A percentile compares a stretch with the other conserved stretches of the same genome.
phyloP scores from a whole-genome alignment of 495 filamentous ascomycete genomes.

The Neurospora sp. region DNA sequence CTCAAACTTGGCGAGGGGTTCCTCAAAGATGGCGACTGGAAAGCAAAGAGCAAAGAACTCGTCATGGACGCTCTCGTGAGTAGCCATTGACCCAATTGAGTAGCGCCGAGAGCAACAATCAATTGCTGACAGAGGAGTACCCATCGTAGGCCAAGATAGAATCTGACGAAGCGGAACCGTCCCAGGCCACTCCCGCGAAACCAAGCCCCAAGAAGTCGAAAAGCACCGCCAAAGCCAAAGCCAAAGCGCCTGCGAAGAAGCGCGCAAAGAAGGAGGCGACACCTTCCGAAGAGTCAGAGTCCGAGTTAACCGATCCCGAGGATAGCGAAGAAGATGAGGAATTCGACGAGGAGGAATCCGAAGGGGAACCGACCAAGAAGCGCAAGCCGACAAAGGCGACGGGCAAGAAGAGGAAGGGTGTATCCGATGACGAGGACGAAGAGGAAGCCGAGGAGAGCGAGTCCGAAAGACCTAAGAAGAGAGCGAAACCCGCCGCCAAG shows the following conservation, averaged over 20 bases:
- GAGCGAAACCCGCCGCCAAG: slow-evolving; percentile 1
- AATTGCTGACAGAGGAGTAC: background rate
- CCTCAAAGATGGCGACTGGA: slow-evolving; percentile 65
- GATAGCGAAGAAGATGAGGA: slow-evolving; percentile 10
- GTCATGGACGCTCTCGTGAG: slow-evolving; percentile 65
- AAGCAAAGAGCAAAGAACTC: slow-evolving; percentile 62
- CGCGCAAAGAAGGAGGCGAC: slow-evolving; percentile 4
- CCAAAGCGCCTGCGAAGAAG: slow-evolving; percentile 5
- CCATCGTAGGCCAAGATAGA: background rate
- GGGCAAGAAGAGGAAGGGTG: slow-evolving; percentile 16
- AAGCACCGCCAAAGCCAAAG: slow-evolving; percentile 6
- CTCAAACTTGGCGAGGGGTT: slow-evolving; percentile 58
- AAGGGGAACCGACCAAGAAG: slow-evolving; percentile 16
- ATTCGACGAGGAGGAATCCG: background rate
- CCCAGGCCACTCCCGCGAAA: slow-evolving; percentile 13
- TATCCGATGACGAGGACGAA: slow-evolving; percentile 29
- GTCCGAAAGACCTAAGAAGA: slow-evolving; percentile 6
- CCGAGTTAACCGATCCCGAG: slow-evolving; percentile 11
- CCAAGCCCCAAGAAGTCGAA: slow-evolving; percentile 6
- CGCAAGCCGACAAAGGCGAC: slow-evolving; percentile 23
- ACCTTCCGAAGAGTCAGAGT: slow-evolving; percentile 9
- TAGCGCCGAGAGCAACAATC: background rate
- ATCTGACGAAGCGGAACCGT: slow-evolving; percentile 1
- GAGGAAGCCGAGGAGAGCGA: slow-evolving; percentile 11
- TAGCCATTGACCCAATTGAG: slow-evolving; percentile 1